Evolutionary conservation across 345 rosid species (phyloP).

Genomic region (Eucalyptus sp.): DNA sequence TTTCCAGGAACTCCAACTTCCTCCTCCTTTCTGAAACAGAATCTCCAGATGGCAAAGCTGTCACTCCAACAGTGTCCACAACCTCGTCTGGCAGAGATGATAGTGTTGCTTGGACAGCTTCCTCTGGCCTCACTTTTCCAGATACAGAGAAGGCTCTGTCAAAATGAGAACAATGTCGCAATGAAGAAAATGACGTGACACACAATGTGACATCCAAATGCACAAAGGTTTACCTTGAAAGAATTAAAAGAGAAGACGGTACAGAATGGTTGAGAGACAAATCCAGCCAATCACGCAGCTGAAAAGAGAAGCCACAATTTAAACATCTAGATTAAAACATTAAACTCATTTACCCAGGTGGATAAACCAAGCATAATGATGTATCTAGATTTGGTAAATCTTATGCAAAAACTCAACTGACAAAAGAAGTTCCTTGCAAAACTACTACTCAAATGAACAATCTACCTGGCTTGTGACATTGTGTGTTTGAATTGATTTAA

Average conservation of each 20-base stretch:
- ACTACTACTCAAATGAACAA: not conserved
- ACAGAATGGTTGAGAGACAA: conserved; percentile 84
- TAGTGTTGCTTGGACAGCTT: conserved; percentile 95
- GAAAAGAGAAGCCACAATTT: conserved; percentile 11
- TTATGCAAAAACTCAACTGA: not conserved
- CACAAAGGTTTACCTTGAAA: conserved; percentile 48
- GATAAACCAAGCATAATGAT: not conserved
- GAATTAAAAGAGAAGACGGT: conserved; percentile 88
- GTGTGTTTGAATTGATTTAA: not conserved
- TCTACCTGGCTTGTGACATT: not conserved
- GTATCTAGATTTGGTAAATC: not conserved
- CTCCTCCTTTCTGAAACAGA: conserved; percentile 88
- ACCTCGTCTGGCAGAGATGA: conserved; percentile 97
- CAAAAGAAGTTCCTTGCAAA: not conserved
- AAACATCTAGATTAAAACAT: not conserved
- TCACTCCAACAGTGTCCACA: conserved; percentile 86
- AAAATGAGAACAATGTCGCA: not conserved
- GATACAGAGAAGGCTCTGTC: conserved; percentile 77
- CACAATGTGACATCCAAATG: not conserved
- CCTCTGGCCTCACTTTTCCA: conserved; percentile 94
- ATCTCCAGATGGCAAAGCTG: conserved; percentile 87
- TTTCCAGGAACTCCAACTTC: conserved; percentile 86
- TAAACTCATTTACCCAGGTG: not conserved
- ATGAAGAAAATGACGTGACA: not conserved
- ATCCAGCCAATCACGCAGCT: conserved; percentile 94